Evolutionary conservation across 176 grass and related monocot species (phyloP).

Genomic region (Raddia guianensis): DNA sequence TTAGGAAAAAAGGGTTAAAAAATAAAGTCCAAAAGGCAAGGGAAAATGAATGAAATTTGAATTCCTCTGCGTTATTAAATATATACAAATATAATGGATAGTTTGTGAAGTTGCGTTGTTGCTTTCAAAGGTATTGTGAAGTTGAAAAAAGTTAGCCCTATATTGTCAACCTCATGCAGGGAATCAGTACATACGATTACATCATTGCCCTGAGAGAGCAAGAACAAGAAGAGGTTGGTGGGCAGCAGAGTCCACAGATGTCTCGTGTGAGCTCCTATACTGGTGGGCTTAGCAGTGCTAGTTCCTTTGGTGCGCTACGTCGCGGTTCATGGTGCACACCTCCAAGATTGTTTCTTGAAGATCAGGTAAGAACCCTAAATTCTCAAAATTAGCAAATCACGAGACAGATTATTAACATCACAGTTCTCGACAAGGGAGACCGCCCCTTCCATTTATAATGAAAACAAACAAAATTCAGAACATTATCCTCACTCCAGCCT

Average conservation of each 20-base stretch:
- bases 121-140: slow-evolving; percentile 20
- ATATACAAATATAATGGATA: slow-evolving; percentile 13
- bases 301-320: slow-evolving; percentile 84
- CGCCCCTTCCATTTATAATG: no score
- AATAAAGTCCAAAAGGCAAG: neutral
- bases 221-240: slow-evolving; percentile 74
- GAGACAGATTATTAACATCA: neutral
- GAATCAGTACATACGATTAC: slow-evolving; percentile 98
- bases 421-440: no score
- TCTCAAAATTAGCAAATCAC: slow-evolving; percentile 19
- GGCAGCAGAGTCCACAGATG: slow-evolving; percentile 95
- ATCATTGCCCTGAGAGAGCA: slow-evolving; percentile 99
- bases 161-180: slow-evolving; percentile 51
- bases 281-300: slow-evolving; percentile 94
- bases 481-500: no score
- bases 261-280: slow-evolving; percentile 92
- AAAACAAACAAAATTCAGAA: no score
- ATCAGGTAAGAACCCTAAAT: slow-evolving; percentile 65
- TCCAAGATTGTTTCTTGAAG: slow-evolving; percentile 90
- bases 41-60: neutral
- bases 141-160: slow-evolving; percentile 23
- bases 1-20: neutral
- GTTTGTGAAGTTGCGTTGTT: slow-evolving; percentile 10
- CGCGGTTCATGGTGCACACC: slow-evolving; percentile 95
- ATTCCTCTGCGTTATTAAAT: slow-evolving; percentile 21